A percentile compares a stretch with the other conserved stretches of the same genome.
These are phyloP conservation scores for Colletotrichum sp. DNA, from an alignment of 2,329 filamentous ascomycete genomes.

Conservation along the genomic window DNA sequence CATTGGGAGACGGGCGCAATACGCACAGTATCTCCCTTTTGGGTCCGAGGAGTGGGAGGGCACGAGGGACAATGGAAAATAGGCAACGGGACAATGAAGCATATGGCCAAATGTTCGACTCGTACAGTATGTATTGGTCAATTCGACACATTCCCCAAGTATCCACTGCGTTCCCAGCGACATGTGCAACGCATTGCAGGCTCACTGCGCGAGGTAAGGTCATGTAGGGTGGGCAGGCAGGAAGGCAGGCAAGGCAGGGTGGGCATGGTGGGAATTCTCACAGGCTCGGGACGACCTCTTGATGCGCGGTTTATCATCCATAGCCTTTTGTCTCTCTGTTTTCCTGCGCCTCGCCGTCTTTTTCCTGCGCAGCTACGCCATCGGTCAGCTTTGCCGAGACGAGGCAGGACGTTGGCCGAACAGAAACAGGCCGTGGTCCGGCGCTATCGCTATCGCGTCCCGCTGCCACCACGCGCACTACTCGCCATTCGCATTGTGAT, in stretches of 20 bases:
- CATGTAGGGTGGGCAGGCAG: background rate
- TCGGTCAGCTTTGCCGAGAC: constrained; percentile 1
- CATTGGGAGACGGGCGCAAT: background rate
- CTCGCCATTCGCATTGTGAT: constrained; percentile 6
- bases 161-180: background rate
- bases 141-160: background rate
- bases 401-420: background rate
- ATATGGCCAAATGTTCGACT: background rate
- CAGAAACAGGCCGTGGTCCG: background rate
- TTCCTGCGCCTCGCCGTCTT: background rate
- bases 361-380: constrained; percentile 10
- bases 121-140: background rate
- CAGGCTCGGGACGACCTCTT: background rate
- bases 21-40: background rate
- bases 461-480: background rate
- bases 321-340: background rate
- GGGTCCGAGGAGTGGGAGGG: background rate
- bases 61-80: background rate
- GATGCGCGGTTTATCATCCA: background rate
- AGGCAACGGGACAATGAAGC: background rate
- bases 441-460: background rate
- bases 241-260: too few relatives aligned
- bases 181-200: background rate
- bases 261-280: background rate
- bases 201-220: background rate